Conservation (phyloP, 2,329 filamentous ascomycete genomes). For the Knoxdaviesia proteae region DNA sequence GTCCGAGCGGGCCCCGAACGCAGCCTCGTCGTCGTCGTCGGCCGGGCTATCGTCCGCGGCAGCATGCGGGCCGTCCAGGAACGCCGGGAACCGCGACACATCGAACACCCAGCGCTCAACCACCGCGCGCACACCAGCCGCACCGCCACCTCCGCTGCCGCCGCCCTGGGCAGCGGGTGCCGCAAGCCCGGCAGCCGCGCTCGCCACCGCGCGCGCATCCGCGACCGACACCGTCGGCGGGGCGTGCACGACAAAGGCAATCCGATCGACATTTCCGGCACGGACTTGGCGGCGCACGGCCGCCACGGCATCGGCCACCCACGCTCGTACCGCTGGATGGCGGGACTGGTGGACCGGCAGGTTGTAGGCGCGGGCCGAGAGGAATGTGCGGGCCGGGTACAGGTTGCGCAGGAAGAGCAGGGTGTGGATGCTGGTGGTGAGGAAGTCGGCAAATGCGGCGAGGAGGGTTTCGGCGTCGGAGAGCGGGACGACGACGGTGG, state of each 20-base stretch:
- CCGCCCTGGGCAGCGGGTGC: not conserved
- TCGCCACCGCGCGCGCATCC: not conserved
- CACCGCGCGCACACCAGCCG: slow-evolving; percentile 13
- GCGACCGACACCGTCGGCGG: slow-evolving; percentile 4
- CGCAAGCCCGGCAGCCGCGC: not conserved
- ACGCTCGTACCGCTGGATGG: slow-evolving; percentile 67
- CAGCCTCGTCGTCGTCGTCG: slow-evolving; percentile 2
- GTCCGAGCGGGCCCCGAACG: too few relatives aligned
- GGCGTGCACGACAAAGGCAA: slow-evolving; percentile 27
- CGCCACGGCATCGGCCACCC: slow-evolving; percentile 62
- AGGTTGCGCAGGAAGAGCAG: slow-evolving; percentile 65
- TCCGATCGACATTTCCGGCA: slow-evolving; percentile 23
- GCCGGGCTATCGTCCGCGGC: slow-evolving; percentile 6
- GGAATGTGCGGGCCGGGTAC: slow-evolving; percentile 61
- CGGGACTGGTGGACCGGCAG: slow-evolving; percentile 68
- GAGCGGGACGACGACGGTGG: slow-evolving; percentile 11
- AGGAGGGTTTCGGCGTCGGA: slow-evolving; percentile 35
- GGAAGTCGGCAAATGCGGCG: slow-evolving; percentile 54
- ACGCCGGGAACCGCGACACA: slow-evolving; percentile 27
- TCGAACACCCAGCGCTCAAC: slow-evolving; percentile 43
- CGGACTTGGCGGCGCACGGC: slow-evolving; percentile 52
- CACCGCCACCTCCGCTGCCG: not conserved
- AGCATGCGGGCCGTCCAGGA: slow-evolving; percentile 11
- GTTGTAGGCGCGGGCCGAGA: slow-evolving; percentile 63
- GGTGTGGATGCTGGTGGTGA: slow-evolving; percentile 66